Conservation (phyloP, 1,284 basidiomycete species). For the Peniophora sp. region DNA sequence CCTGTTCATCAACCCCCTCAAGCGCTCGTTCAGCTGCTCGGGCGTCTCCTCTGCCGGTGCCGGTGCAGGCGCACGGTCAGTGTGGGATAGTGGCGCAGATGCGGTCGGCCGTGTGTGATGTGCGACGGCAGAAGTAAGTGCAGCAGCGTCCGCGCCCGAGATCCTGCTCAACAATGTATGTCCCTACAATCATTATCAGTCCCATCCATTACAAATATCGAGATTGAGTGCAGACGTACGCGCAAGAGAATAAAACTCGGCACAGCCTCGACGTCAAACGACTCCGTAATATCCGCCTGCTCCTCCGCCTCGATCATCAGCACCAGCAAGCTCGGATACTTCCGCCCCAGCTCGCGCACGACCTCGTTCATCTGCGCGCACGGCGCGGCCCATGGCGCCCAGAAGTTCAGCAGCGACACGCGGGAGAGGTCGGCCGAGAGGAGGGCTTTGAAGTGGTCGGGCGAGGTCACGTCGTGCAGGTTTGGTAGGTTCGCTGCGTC, state of each 20-base stretch:
- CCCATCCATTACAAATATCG: background rate
- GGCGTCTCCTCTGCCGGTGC: constrained; percentile 41
- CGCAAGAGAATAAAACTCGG: constrained; percentile 82
- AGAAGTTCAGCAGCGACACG: constrained; percentile 86
- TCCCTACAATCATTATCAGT: constrained; percentile 57
- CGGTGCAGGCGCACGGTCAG: constrained; percentile 25
- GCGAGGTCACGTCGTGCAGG: constrained; percentile 48
- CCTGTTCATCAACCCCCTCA: constrained; percentile 63
- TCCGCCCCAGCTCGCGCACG: constrained; percentile 61
- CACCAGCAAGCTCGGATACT: constrained; percentile 64
- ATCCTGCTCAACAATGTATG: constrained; percentile 83
- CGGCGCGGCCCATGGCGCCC: constrained; percentile 89
- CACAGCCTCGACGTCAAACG: constrained; percentile 89
- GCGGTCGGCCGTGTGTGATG: constrained; percentile 39
- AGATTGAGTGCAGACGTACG: constrained; percentile 32
- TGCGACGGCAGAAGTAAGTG: constrained; percentile 59
- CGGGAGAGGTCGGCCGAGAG: constrained; percentile 71
- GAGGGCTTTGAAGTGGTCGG: constrained; percentile 67
- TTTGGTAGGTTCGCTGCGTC: constrained; percentile 25
- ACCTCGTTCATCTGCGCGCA: constrained; percentile 84
- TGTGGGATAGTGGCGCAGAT: constrained; percentile 32
- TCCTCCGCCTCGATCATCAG: constrained; percentile 91
- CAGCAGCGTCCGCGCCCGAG: constrained; percentile 73
- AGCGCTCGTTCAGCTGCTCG: constrained; percentile 60
- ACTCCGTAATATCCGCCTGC: constrained; percentile 85